Evolutionary conservation across 305 asterid species (phyloP), one percentile per base, ranked within the genome.

Genomic region (Fraxinus greggii): DNA sequence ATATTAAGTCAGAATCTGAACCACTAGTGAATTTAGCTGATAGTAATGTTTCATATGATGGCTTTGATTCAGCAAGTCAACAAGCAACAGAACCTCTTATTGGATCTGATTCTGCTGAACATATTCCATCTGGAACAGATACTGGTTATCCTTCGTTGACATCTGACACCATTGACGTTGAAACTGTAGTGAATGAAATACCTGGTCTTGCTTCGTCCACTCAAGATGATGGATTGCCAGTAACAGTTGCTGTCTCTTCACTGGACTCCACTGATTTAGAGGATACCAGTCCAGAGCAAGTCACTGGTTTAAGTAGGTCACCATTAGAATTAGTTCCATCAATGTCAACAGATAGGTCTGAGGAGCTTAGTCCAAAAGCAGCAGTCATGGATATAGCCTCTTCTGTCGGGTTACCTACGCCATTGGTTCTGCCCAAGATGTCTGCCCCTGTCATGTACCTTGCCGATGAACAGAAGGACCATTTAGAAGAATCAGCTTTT

Each of bases 291-390:
- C 90, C 85, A 87, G 96, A 90, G 78, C 90, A 84, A 73, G 84
- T 84, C 75, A 79, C 91, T 83, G 81, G 80, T 86, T 77, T 88
- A 73, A 92, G 76, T 83, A 86, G 81, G 73, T 78, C 89, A 42
- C 85, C 90, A 23, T 31, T 86, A 69, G 97, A 93, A 75, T 78
- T 87, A 82, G 92, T 90, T 86, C 94, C 92, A 45, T 90, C 95
- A 7, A 82, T 88, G 81, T 92, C 98, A 78, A 85, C 92, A 3
- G 98, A 93, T 81, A 90, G 87, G 87, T 93, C 97, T 21, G 99
- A 97, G 90, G 98, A 97, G 90, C 97, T 94, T 88, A 94, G 98
- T 88, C 94, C 98, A 77, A 93, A 92, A 89, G 90, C 90, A 78
- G 90, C 94, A 76, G 83, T 79, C 75, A 79, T 88, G 26, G 99